Percentiles rank a stretch among this genome's conserved stretches.
phyloP scores from a whole-genome alignment of 2,329 filamentous ascomycete genomes.

The Setomelanomma holmii region DNA sequence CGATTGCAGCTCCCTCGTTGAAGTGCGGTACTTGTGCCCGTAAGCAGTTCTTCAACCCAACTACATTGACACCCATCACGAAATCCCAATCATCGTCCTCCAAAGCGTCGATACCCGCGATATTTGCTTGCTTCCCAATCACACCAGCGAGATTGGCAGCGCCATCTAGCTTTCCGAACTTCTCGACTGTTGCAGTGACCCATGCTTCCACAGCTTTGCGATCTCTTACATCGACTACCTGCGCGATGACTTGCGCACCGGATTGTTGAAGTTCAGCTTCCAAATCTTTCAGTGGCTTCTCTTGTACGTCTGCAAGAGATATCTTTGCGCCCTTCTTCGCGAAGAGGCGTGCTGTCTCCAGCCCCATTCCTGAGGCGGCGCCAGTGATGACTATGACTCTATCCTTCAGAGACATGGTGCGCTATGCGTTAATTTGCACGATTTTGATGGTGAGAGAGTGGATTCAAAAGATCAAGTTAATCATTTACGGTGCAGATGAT shows the following conservation, averaged over 20 bases:
- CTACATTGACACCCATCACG: constrained; percentile 49
- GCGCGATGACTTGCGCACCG: constrained; percentile 39
- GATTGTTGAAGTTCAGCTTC: constrained; percentile 24
- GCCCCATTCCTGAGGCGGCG: constrained; percentile 41
- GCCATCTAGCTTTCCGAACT: constrained; percentile 55
- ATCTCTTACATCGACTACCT: constrained; percentile 59
- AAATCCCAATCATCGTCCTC: constrained; percentile 50
- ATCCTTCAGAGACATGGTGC: constrained; percentile 19
- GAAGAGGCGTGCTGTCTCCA: constrained; percentile 34
- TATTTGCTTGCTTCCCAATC: constrained; percentile 37
- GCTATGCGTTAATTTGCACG: constrained; percentile 28
- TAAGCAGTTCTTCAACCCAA: constrained; percentile 49
- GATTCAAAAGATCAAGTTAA: not conserved
- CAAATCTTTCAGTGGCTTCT: constrained; percentile 28
- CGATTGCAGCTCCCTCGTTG: constrained; percentile 45
- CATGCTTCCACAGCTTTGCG: constrained; percentile 59
- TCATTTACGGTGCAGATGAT: not conserved
- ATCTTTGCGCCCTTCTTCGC: constrained; percentile 38
- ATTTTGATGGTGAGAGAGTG: not conserved
- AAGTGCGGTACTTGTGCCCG: constrained; percentile 52
- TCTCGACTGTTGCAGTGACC: constrained; percentile 55
- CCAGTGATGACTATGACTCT: constrained; percentile 44
- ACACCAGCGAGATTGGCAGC: constrained; percentile 56
- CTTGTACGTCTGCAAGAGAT: constrained; percentile 42
- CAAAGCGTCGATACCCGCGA: constrained; percentile 32